phyloP scores from a whole-genome alignment of 257 asterid genomes.

The Capsicum baccatum region DNA sequence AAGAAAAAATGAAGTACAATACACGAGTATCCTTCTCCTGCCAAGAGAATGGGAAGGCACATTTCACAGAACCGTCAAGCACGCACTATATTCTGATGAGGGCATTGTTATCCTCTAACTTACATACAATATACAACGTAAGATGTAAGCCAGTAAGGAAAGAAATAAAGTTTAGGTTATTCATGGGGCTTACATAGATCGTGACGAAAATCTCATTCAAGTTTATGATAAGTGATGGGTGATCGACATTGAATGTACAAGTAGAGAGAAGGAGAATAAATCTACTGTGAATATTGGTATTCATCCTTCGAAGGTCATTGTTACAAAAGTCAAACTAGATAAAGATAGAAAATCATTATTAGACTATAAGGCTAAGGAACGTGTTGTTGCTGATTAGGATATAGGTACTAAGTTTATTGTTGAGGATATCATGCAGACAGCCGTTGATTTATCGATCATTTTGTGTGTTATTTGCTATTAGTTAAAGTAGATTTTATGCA shows the following conservation, averaged over 20 bases:
- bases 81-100: neutral
- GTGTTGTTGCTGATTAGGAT: neutral
- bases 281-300: conserved; percentile 6
- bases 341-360: neutral
- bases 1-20: conserved; percentile 22
- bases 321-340: neutral
- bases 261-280: neutral
- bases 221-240: conserved; percentile 18
- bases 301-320: conserved; percentile 23
- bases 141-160: conserved; percentile 2
- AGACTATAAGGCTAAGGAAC: neutral
- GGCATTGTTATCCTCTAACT: neutral
- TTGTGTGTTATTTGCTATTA: neutral
- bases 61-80: neutral
- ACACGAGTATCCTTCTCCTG: conserved; percentile 18
- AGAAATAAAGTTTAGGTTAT: conserved; percentile 14
- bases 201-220: neutral
- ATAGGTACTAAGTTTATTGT: conserved; percentile 13
- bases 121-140: neutral
- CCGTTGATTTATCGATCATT: neutral
- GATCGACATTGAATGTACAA: conserved; percentile 4
- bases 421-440: conserved; percentile 18
- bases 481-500: neutral
- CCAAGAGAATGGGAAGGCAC: neutral
- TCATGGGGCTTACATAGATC: conserved; percentile 5